A percentile compares a stretch with the other conserved stretches of the same genome.
Conservation (phyloP, 352 stramenopile genomes). For the Phytophthora crassamura region DNA sequence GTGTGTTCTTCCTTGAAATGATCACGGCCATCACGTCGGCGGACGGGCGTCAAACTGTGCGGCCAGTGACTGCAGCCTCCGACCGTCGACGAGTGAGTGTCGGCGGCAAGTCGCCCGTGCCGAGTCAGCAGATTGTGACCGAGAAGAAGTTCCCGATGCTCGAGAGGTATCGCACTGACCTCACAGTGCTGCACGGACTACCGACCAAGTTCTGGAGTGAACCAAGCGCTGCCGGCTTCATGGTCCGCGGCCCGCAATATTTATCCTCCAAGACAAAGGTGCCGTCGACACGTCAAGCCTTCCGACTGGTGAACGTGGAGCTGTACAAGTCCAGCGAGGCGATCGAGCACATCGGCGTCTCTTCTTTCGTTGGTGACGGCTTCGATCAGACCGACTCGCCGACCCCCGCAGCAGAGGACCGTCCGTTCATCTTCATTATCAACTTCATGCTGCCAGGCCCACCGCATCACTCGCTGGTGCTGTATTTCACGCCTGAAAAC, state of each 20-base stretch:
- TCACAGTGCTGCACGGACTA: conserved; percentile 57
- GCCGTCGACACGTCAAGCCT: conserved; percentile 60
- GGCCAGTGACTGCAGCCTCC: conserved; percentile 34
- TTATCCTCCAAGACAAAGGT: conserved; percentile 67
- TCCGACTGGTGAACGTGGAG: conserved; percentile 74
- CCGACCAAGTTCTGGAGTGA: conserved; percentile 87
- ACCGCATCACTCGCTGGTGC: conserved; percentile 69
- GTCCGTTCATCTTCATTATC: conserved; percentile 74
- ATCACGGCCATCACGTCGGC: conserved; percentile 60
- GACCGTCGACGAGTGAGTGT: conserved; percentile 21
- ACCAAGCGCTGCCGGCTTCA: conserved; percentile 65
- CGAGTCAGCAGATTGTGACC: conserved; percentile 64
- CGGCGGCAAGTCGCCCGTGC: conserved; percentile 18
- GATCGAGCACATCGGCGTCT: conserved; percentile 71
- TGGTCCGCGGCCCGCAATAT: conserved; percentile 74
- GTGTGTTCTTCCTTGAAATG: conserved; percentile 81
- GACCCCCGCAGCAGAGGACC: conserved; percentile 31
- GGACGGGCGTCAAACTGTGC: conserved; percentile 26
- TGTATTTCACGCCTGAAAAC: conserved; percentile 84
- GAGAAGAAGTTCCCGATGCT: conserved; percentile 68
- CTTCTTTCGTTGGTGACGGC: conserved; percentile 62
- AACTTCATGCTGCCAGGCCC: conserved; percentile 85
- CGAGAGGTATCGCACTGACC: conserved; percentile 69
- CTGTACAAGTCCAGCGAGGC: conserved; percentile 62
- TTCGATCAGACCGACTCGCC: conserved; percentile 31